Percentiles rank a stretch among this genome's conserved stretches.
These are phyloP conservation scores for Annona squamosa DNA, from an alignment of 164 flowering plant genomes.

Conservation along the genomic window DNA sequence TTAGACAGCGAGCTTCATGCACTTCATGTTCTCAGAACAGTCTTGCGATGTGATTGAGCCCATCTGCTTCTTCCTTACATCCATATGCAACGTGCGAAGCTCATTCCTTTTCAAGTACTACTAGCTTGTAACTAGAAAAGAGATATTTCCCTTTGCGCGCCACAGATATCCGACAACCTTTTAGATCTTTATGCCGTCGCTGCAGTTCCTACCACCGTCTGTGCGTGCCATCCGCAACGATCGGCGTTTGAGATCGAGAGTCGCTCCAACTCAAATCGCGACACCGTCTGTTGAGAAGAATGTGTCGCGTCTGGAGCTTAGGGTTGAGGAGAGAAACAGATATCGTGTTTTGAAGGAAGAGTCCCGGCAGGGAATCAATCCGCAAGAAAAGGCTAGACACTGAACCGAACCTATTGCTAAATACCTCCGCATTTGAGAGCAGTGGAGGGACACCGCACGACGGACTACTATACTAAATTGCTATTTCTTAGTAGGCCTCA, in stretches of 20 bases:
- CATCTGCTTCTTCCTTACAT: conserved; percentile 52
- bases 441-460: background rate
- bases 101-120: background rate
- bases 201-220: conserved; percentile 15
- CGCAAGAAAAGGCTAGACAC: conserved; percentile 51
- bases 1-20: conserved; percentile 51
- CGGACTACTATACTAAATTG: background rate
- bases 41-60: conserved; percentile 80
- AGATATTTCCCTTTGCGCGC: background rate
- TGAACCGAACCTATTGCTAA: background rate
- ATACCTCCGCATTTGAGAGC: background rate
- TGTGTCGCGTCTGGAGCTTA: conserved; percentile 61
- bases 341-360: conserved; percentile 80
- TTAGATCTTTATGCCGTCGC: conserved; percentile 3
- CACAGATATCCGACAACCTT: background rate
- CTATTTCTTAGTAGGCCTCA: conserved; percentile 8
- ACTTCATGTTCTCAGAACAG: conserved; percentile 68
- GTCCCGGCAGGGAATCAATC: conserved; percentile 69
- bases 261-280: conserved; percentile 1
- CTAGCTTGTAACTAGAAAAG: too few species aligned
- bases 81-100: conserved; percentile 7
- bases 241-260: background rate
- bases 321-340: conserved; percentile 78
- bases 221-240: conserved; percentile 2
- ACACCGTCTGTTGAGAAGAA: conserved; percentile 15